These are phyloP conservation scores for Seminavis robusta DNA, from an alignment of 108 stramenopile species.

Conservation along the genomic window DNA sequence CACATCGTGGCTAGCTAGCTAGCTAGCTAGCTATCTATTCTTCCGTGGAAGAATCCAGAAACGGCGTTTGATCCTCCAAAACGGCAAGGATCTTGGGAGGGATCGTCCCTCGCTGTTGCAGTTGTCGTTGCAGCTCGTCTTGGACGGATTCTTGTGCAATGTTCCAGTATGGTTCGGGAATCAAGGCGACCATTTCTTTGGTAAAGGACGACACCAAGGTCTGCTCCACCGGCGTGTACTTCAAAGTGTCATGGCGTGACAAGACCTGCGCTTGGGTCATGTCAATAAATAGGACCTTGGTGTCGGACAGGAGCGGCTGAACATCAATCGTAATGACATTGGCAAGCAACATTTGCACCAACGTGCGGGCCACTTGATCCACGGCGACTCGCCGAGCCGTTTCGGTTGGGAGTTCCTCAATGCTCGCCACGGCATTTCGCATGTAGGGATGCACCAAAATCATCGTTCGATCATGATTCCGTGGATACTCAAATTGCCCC, in stretches of 20 bases:
- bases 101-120: too few species aligned
- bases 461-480: slow-evolving; percentile 45
- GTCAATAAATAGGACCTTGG: slow-evolving; percentile 65
- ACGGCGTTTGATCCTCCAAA: too few species aligned
- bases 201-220: slow-evolving; percentile 43
- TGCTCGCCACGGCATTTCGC: slow-evolving; percentile 26
- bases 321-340: slow-evolving; percentile 56
- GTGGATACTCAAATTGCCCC: slow-evolving; percentile 25
- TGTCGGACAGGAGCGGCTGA: slow-evolving; percentile 49
- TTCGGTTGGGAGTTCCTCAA: slow-evolving; percentile 19
- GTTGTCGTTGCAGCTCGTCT: too few species aligned
- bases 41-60: too few species aligned
- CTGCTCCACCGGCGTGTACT: slow-evolving; percentile 20
- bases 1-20: too few species aligned
- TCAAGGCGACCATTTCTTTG: slow-evolving; percentile 44
- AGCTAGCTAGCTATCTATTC: too few species aligned
- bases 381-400: slow-evolving; percentile 21
- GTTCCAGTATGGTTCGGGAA: too few species aligned
- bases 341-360: slow-evolving; percentile 58
- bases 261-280: slow-evolving; percentile 65
- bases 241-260: not conserved
- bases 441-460: slow-evolving; percentile 45
- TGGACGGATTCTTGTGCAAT: too few species aligned
- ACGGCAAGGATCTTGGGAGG: too few species aligned
- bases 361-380: slow-evolving; percentile 31